A percentile compares a stretch with the other conserved stretches of the same genome.
phyloP scores from a whole-genome alignment of 345 rosid genomes.

The Psidium guajava region DNA sequence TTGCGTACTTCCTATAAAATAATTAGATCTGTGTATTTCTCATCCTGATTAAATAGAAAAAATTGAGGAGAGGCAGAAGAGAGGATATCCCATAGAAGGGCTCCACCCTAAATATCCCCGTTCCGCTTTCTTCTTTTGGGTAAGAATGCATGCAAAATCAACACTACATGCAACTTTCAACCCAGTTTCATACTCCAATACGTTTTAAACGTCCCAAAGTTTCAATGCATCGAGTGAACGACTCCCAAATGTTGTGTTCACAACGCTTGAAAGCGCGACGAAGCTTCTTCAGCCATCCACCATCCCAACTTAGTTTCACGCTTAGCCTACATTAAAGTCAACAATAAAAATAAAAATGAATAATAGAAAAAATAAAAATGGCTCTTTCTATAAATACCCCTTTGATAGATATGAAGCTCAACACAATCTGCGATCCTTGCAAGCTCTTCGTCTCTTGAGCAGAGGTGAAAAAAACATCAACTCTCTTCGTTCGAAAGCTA shows the following conservation, averaged over 20 bases:
- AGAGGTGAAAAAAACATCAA: background rate
- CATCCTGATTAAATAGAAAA: background rate
- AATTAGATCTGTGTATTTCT: background rate
- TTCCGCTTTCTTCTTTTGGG: background rate
- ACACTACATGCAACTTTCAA: background rate
- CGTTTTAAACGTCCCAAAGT: background rate
- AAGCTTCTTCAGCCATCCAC: background rate
- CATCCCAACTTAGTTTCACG: background rate
- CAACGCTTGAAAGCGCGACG: background rate
- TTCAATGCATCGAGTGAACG: background rate
- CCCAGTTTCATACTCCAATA: background rate
- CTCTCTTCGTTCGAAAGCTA: background rate
- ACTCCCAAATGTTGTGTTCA: background rate
- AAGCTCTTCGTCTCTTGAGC: background rate
- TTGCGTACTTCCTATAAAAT: too few species aligned
- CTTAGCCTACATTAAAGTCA: background rate
- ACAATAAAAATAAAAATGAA: background rate
- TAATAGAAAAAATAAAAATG: background rate
- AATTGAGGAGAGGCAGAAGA: background rate
- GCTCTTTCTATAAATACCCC: background rate
- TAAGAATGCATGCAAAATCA: background rate
- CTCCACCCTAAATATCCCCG: background rate
- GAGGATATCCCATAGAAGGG: background rate
- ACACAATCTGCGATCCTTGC: background rate
- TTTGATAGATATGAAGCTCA: background rate